Base-by-base conservation (phyloP, 495 filamentous ascomycete genomes). In the Recurvomyces mirabilis region DNA sequence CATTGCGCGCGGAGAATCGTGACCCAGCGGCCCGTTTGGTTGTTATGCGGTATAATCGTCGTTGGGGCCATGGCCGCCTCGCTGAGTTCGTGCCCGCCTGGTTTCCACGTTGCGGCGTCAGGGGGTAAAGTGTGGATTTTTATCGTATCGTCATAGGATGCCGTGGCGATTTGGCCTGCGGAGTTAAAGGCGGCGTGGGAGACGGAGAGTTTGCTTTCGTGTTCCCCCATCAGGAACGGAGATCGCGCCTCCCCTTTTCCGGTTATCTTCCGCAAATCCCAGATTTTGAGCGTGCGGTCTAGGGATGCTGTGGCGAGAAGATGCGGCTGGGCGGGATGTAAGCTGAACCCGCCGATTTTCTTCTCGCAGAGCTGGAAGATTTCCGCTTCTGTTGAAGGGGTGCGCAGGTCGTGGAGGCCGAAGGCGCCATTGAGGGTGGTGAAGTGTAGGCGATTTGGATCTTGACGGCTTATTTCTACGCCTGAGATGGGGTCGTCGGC, bases 341-440 rank as follows among this genome's bases (percentile, higher is more conserved):
- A 57, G 0, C 77, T 80, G 66, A 95, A 94, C 1, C 91, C 91
- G 19, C 93, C 93, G 39, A 98, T 95, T 56, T 98, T 98, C 63
- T 91, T 89, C 39, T 93, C 86, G 0, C 79, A 81, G 9, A 98
- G 65, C n/a, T 75, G 66, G 71, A 81, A 88, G 5, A 78, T 65
- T 3, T 87, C 74, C 9, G 73, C 65, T n/a, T 72, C 63, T 1
- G 54, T 54, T 0, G 60, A 37, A 17, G 75, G 69, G 4, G 73
- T 67, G 13, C 87, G 78, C 40, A 80, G 72, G 47, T 96, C 89
- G 54, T 84, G 72, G 5, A 82, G 75, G 1, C 87, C 87, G 42
- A 96, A 75, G 6, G 62, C 65, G 25, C 91, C 91, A 32, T 83
- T 72, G 0, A 98, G 66, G 0, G 87, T 93, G 0, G 88, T 85